A percentile compares a stretch with the other conserved stretches of the same genome.
Evolutionary conservation across 192 early-diverging fungal genomes (phyloP).

Genomic region (Coemansia sp.): DNA sequence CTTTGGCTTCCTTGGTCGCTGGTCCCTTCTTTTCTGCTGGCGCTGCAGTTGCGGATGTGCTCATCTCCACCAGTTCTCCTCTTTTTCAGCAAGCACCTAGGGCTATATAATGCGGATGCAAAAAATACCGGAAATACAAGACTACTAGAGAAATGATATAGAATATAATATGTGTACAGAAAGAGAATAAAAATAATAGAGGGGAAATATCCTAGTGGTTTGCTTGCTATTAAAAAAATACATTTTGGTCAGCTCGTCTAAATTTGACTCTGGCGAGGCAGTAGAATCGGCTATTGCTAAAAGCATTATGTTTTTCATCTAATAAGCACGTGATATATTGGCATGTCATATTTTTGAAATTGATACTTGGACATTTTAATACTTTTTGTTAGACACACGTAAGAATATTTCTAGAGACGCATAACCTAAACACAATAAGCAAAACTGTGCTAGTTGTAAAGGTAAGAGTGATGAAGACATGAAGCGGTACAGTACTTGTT

Average conservation of each 20-base stretch:
- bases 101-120: too few species aligned
- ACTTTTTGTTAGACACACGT: conserved; percentile 7
- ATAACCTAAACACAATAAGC: conserved; percentile 26
- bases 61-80: not conserved
- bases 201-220: too few species aligned
- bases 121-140: too few species aligned
- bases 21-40: conserved; percentile 3
- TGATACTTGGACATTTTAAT: not conserved
- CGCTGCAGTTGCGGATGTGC: conserved; percentile 2
- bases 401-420: conserved; percentile 29
- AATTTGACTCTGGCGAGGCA: too few species aligned
- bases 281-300: too few species aligned
- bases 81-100: too few species aligned
- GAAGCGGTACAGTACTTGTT: conserved; percentile 17
- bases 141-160: too few species aligned
- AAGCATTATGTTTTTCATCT: not conserved
- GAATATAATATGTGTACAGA: not conserved
- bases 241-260: too few species aligned
- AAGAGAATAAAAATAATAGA: not conserved
- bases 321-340: not conserved
- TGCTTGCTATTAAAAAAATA: too few species aligned
- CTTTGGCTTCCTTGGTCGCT: not conserved
- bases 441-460: conserved; percentile 38
- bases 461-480: conserved; percentile 22
- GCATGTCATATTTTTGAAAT: not conserved